Evolutionary conservation across 2,329 filamentous ascomycete species (phyloP).

Genomic region (Exserohilum rostratum): DNA sequence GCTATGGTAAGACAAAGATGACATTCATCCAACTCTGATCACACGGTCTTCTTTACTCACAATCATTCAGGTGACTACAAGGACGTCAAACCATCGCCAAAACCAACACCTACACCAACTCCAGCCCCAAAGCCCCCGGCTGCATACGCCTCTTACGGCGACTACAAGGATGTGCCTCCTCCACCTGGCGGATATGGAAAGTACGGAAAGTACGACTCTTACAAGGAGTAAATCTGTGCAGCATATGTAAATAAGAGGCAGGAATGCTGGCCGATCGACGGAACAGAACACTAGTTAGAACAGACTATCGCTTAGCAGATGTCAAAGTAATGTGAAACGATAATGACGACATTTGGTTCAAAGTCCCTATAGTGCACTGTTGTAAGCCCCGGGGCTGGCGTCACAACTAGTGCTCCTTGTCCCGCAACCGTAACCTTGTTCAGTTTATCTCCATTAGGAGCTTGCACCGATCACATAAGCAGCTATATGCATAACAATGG

Average conservation of each 20-base stretch:
- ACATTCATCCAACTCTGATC: neutral
- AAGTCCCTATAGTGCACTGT: no score
- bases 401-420: no score
- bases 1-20: conserved; percentile 19
- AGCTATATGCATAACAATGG: no score
- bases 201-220: neutral
- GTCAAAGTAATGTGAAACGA: neutral
- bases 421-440: no score
- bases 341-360: neutral
- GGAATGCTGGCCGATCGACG: neutral
- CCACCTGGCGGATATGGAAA: neutral
- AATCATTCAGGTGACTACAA: neutral
- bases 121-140: neutral
- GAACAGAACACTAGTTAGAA: no score
- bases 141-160: neutral
- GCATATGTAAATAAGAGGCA: no score
- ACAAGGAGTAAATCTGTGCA: neutral
- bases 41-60: neutral
- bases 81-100: neutral
- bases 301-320: neutral
- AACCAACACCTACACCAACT: no score
- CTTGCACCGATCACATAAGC: no score
- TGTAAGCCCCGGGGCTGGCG: no score
- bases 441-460: no score
- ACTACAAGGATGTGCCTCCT: neutral